These are phyloP conservation scores for Jackrogersella multiformis DNA, from an alignment of 495 filamentous ascomycete species.

Conservation along the genomic window DNA sequence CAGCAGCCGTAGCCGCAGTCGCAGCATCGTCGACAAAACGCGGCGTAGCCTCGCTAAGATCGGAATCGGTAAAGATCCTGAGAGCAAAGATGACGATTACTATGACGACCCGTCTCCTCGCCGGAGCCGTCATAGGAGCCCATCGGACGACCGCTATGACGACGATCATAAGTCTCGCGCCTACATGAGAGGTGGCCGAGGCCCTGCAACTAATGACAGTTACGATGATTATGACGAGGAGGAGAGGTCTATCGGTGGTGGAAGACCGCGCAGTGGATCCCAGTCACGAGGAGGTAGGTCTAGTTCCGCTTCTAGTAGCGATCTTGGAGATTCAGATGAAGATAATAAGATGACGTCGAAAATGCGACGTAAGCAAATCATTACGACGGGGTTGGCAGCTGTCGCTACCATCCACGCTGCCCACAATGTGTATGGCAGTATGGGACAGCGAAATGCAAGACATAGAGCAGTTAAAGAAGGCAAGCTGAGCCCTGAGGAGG, in stretches of 20 bases:
- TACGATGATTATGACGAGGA: conserved; percentile 64
- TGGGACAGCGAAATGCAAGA: conserved; percentile 77
- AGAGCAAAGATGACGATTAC: conserved; percentile 52
- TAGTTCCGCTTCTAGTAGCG: conserved; percentile 64
- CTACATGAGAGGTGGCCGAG: conserved; percentile 57
- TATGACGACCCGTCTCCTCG: conserved; percentile 45
- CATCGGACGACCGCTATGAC: conserved; percentile 55
- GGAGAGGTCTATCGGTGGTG: conserved; percentile 52
- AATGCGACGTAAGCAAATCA: conserved; percentile 82
- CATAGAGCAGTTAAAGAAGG: conserved; percentile 76
- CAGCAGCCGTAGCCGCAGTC: conserved; percentile 54
- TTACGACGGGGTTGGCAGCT: conserved; percentile 84
- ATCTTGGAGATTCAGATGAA: conserved; percentile 77
- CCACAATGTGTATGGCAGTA: conserved; percentile 77
- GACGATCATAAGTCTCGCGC: conserved; percentile 63
- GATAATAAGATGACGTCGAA: conserved; percentile 79
- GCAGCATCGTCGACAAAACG: conserved; percentile 57
- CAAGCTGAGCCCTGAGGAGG: conserved; percentile 76
- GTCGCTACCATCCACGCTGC: conserved; percentile 91
- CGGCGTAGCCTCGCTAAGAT: conserved; percentile 57
- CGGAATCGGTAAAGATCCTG: conserved; percentile 57
- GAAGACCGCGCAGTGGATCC: conserved; percentile 49
- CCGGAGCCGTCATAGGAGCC: conserved; percentile 45
- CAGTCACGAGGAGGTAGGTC: conserved; percentile 51
- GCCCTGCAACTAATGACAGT: conserved; percentile 25